Conservation (phyloP, 2,329 filamentous ascomycete species). For the Pezizomycotina sp. region DNA sequence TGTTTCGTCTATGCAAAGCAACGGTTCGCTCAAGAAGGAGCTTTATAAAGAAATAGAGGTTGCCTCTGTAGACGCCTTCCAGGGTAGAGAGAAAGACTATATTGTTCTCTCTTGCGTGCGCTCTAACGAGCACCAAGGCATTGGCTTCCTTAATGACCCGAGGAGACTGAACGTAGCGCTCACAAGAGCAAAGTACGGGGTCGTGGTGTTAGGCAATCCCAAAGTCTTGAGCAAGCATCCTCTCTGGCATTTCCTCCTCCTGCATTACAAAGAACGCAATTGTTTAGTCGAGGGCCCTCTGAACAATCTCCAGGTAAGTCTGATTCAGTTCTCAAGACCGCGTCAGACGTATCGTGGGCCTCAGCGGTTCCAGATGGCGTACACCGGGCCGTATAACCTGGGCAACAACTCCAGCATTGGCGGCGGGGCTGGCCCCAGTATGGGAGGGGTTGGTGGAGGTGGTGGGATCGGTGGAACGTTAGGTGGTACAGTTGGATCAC, state of each 20-base stretch:
- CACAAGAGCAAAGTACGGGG: conserved; percentile 88
- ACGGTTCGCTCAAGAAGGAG: conserved; percentile 94
- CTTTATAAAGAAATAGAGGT: conserved; percentile 98
- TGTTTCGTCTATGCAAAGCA: conserved; percentile 98
- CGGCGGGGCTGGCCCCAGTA: conserved; percentile 5
- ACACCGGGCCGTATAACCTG: conserved; percentile 43
- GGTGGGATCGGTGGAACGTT: conserved; percentile 12
- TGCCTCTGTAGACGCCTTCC: conserved; percentile 94
- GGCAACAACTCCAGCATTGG: conserved; percentile 27
- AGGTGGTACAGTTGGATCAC: conserved; percentile 11
- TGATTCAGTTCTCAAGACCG: conserved; percentile 86
- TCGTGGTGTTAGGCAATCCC: conserved; percentile 92
- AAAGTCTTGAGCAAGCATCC: conserved; percentile 97
- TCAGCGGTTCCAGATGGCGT: conserved; percentile 70
- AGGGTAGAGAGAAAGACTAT: conserved; percentile 96
- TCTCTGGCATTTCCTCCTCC: conserved; percentile 84
- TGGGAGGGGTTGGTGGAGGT: conserved; percentile 1
- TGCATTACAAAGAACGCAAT: conserved; percentile 93
- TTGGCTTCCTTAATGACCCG: conserved; percentile 94
- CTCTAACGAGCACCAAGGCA: conserved; percentile 97
- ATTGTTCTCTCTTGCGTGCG: conserved; percentile 95
- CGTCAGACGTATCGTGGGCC: conserved; percentile 83
- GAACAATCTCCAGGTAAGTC: conserved; percentile 85
- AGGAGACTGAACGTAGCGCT: conserved; percentile 93
- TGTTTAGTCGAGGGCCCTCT: conserved; percentile 91